These are phyloP conservation scores for Naganishia vishniacii DNA, from an alignment of 768 basidiomycete species.

Conservation along the genomic window DNA sequence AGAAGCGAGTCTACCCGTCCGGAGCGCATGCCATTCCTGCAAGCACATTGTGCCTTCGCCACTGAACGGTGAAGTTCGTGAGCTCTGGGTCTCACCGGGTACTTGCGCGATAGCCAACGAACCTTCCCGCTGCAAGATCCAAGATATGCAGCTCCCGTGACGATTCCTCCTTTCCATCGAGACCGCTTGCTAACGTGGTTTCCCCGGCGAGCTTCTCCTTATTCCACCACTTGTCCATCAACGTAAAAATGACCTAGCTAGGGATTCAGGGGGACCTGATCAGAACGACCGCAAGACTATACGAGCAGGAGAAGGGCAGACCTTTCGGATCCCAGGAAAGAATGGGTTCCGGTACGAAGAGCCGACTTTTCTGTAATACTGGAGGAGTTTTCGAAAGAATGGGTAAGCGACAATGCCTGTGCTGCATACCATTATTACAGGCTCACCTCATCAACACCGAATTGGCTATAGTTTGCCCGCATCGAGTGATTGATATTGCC, in stretches of 20 bases:
- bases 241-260: conserved; percentile 36
- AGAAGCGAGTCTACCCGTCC: conserved; percentile 17
- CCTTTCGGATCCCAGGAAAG: conserved; percentile 60
- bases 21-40: conserved; percentile 58
- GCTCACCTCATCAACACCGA: conserved; percentile 60
- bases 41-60: conserved; percentile 62
- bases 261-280: conserved; percentile 4
- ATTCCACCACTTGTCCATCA: conserved; percentile 49
- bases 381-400: conserved; percentile 16
- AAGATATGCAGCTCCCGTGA: conserved; percentile 50
- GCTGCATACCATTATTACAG: not conserved
- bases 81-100: not conserved
- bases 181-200: conserved; percentile 27
- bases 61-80: conserved; percentile 47
- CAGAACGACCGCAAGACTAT: not conserved
- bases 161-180: conserved; percentile 38
- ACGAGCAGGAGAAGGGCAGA: conserved; percentile 55
- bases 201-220: conserved; percentile 49
- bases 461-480: conserved; percentile 55
- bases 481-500: conserved; percentile 52
- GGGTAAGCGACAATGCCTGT: not conserved
- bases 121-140: conserved; percentile 59
- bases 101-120: conserved; percentile 6
- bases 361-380: conserved; percentile 66
- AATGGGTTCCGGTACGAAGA: conserved; percentile 68